A percentile compares a stretch with the other conserved stretches of the same genome.
Evolutionary conservation across 371 early-diverging fungal species (phyloP).

Genomic region (Amoeboaphelidium occidentale): DNA sequence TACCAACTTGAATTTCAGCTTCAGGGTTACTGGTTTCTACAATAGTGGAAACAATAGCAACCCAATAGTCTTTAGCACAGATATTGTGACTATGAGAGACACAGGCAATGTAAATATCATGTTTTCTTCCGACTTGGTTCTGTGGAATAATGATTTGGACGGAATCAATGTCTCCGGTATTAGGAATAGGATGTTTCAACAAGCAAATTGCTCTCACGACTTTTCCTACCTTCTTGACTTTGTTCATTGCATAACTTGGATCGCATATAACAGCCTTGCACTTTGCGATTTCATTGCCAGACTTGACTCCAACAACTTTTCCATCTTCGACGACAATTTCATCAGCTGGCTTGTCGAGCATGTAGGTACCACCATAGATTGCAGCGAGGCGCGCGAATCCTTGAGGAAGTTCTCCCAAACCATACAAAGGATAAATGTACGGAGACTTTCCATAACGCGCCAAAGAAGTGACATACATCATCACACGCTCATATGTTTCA

Average conservation of each 20-base stretch:
- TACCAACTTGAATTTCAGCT: slow-evolving; percentile 60
- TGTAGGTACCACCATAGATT: slow-evolving; percentile 93
- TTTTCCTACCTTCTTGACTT: slow-evolving; percentile 44
- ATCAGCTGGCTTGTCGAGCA: slow-evolving; percentile 78
- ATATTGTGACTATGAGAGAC: slow-evolving; percentile 73
- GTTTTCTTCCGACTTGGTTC: slow-evolving; percentile 67
- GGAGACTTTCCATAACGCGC: slow-evolving; percentile 93
- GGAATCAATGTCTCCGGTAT: slow-evolving; percentile 62
- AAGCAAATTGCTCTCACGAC: slow-evolving; percentile 92
- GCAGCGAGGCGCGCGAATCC: slow-evolving; percentile 93
- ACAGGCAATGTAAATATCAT: slow-evolving; percentile 77
- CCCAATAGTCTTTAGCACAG: slow-evolving; percentile 53
- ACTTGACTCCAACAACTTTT: slow-evolving; percentile 60
- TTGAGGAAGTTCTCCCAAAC: slow-evolving; percentile 97
- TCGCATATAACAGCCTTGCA: slow-evolving; percentile 79
- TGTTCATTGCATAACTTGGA: slow-evolving; percentile 66
- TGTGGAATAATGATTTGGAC: slow-evolving; percentile 90
- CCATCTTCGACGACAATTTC: slow-evolving; percentile 60
- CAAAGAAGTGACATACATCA: slow-evolving; percentile 81
- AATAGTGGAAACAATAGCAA: slow-evolving; percentile 86
- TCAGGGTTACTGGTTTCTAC: slow-evolving; percentile 74
- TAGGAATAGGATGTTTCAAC: slow-evolving; percentile 73
- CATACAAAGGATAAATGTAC: slow-evolving; percentile 99
- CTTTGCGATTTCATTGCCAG: slow-evolving; percentile 55
- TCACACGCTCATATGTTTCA: slow-evolving; percentile 79